Conservation (phyloP, 352 stramenopile species). For the Pythium aphanidermatum region DNA sequence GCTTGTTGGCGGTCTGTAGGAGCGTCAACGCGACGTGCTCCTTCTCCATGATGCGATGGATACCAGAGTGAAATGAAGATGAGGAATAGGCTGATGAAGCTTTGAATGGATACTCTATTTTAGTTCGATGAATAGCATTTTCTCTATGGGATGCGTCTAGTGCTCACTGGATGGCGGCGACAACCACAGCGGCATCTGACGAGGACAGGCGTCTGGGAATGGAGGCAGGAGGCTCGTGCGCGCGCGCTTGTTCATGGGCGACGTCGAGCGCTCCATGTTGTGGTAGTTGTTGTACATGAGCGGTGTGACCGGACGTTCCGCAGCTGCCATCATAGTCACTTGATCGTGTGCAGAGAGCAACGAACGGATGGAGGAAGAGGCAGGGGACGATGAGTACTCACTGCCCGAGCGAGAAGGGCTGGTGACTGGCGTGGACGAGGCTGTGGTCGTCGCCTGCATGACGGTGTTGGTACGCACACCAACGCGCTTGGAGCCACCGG, state of each 20-base stretch:
- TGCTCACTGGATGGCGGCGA: slow-evolving; percentile 7
- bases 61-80: no score
- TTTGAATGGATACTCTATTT: background rate
- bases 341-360: slow-evolving; percentile 12
- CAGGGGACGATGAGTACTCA: background rate
- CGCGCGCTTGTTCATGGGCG: slow-evolving; percentile 10
- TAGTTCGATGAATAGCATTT: background rate
- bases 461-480: slow-evolving; percentile 37
- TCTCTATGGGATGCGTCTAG: background rate
- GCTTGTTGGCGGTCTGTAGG: no score
- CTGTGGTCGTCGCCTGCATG: slow-evolving; percentile 11
- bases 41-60: no score
- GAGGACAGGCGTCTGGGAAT: background rate
- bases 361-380: slow-evolving; percentile 10
- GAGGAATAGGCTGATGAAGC: background rate
- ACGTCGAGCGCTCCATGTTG: background rate
- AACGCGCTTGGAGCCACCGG: slow-evolving; percentile 61
- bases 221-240: slow-evolving; percentile 3
- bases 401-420: slow-evolving; percentile 6
- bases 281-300: slow-evolving; percentile 10
- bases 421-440: background rate
- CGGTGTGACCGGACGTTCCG: slow-evolving; percentile 10
- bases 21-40: no score
- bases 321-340: slow-evolving; percentile 13
- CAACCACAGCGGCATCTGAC: slow-evolving; percentile 14